Percentiles rank a stretch among this genome's conserved stretches.
These are phyloP conservation scores for Kappamyces sp. DNA, from an alignment of 192 early-diverging fungal genomes.

Conservation along the genomic window DNA sequence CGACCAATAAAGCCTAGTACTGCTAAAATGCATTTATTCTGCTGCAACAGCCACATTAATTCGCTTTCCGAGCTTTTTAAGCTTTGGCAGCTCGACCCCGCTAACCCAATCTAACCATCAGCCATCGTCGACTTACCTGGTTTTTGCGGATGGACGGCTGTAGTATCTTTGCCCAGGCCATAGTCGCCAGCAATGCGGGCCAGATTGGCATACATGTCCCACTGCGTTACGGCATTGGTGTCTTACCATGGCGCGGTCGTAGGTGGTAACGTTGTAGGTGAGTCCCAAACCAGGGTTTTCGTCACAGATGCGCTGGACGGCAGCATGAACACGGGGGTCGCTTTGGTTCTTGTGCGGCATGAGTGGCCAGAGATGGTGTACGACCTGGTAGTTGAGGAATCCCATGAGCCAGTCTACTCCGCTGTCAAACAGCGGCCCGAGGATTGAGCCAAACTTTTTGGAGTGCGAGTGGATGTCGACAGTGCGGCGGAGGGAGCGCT, in stretches of 20 bases:
- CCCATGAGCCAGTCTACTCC: slow-evolving; percentile 13
- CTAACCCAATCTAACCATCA: slow-evolving; percentile 8
- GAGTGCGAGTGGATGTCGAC: slow-evolving; percentile 8
- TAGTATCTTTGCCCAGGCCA: not conserved
- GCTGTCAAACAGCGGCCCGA: not conserved
- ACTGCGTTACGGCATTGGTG: not conserved
- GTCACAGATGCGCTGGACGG: slow-evolving; percentile 4
- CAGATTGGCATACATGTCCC: slow-evolving; percentile 15
- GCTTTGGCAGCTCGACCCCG: not conserved
- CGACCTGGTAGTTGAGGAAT: slow-evolving; percentile 15
- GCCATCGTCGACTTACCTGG: slow-evolving; percentile 8
- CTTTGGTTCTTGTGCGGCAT: slow-evolving; percentile 15
- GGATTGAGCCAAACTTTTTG: slow-evolving; percentile 1
- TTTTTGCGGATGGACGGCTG: slow-evolving; percentile 10
- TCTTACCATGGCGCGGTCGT: slow-evolving; percentile 1
- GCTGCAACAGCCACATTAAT: too few relatives aligned
- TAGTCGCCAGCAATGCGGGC: slow-evolving; percentile 5
- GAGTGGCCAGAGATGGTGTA: slow-evolving; percentile 14
- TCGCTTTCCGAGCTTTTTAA: too few relatives aligned
- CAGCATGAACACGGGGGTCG: slow-evolving; percentile 3
- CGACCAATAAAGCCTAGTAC: too few relatives aligned
- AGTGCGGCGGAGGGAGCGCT: slow-evolving; percentile 9
- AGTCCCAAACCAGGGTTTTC: slow-evolving; percentile 13
- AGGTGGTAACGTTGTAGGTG: slow-evolving; percentile 14
- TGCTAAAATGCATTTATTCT: too few relatives aligned